Evolutionary conservation across 2,329 filamentous ascomycete species (phyloP).

Genomic region (Aschersonia sp.): DNA sequence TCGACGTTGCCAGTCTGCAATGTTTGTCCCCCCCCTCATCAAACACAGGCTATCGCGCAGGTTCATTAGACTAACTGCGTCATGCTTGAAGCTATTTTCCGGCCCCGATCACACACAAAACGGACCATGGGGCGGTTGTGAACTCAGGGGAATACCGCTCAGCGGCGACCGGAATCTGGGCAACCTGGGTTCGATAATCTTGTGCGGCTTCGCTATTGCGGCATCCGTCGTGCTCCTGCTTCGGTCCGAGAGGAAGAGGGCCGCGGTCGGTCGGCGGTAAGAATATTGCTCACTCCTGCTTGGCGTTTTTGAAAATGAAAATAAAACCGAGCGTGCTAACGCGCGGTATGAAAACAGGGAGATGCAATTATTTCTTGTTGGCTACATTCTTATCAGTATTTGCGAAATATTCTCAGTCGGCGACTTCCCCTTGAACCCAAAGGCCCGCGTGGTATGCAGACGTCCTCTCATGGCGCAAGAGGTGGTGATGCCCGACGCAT

Average conservation of each 20-base stretch:
- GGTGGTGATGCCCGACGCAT: no score
- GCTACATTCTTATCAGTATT: slow-evolving; percentile 76
- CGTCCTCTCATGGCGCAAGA: no score
- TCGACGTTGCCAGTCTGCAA: slow-evolving; percentile 75
- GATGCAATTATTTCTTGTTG: slow-evolving; percentile 85
- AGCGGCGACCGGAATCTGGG: slow-evolving; percentile 51
- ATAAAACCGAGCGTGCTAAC: background rate
- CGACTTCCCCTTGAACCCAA: slow-evolving; percentile 61
- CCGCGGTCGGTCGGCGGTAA: slow-evolving; percentile 84
- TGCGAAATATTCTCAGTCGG: slow-evolving; percentile 96
- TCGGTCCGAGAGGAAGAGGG: slow-evolving; percentile 76
- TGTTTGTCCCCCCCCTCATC: slow-evolving; percentile 32
- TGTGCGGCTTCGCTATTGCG: slow-evolving; percentile 64
- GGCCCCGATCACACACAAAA: slow-evolving; percentile 45
- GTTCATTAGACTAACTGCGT: slow-evolving; percentile 4
- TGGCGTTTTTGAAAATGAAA: background rate
- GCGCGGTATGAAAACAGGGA: slow-evolving; percentile 41
- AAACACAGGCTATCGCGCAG: background rate
- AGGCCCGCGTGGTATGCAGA: slow-evolving; percentile 53
- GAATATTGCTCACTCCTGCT: slow-evolving; percentile 8
- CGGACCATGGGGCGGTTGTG: slow-evolving; percentile 53
- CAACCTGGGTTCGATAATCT: slow-evolving; percentile 84
- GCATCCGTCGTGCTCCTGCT: slow-evolving; percentile 54
- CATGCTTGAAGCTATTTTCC: slow-evolving; percentile 33
- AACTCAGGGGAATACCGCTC: slow-evolving; percentile 60